Evolutionary conservation across 352 stramenopile species (phyloP).

Genomic region (Globisporangium heterothallicum): DNA sequence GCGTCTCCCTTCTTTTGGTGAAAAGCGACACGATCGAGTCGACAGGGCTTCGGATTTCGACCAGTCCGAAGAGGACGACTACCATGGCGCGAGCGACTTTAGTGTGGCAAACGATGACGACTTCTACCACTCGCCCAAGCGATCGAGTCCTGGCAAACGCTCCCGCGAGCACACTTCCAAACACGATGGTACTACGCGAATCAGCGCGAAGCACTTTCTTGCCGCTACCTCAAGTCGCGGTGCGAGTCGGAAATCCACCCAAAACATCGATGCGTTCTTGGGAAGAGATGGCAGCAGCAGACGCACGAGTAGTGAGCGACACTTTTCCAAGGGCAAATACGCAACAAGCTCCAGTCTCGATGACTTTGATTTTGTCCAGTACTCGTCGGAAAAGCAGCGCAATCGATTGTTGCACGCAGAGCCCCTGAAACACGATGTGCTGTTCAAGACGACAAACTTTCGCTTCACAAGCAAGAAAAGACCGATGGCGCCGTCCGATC

Average conservation of each 20-base stretch:
- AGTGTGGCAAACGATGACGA: conserved; percentile 16
- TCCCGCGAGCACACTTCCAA: neutral
- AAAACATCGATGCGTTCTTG: neutral
- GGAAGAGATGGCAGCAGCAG: neutral
- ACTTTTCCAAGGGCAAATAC: neutral
- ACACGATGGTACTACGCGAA: neutral
- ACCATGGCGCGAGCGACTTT: conserved; percentile 10
- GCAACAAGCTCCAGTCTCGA: conserved; percentile 26
- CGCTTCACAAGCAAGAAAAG: conserved; percentile 27
- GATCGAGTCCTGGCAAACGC: neutral
- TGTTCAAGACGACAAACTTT: conserved; percentile 25
- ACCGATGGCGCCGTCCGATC: conserved; percentile 30
- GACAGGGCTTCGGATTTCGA: conserved; percentile 1
- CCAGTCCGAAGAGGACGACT: neutral
- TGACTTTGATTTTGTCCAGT: conserved; percentile 26
- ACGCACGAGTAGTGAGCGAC: neutral
- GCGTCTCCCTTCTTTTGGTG: conserved; percentile 7
- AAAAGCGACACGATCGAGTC: neutral
- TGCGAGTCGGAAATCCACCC: neutral
- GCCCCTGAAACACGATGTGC: neutral
- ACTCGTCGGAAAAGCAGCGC: conserved; percentile 4
- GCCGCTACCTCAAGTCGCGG: neutral
- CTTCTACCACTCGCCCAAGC: conserved; percentile 9
- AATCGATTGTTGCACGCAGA: neutral
- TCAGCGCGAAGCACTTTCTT: neutral